Percentiles rank a stretch among this genome's conserved stretches.
Evolutionary conservation across 441 rosid species (phyloP).

Genomic region (Aquilaria agallochum): DNA sequence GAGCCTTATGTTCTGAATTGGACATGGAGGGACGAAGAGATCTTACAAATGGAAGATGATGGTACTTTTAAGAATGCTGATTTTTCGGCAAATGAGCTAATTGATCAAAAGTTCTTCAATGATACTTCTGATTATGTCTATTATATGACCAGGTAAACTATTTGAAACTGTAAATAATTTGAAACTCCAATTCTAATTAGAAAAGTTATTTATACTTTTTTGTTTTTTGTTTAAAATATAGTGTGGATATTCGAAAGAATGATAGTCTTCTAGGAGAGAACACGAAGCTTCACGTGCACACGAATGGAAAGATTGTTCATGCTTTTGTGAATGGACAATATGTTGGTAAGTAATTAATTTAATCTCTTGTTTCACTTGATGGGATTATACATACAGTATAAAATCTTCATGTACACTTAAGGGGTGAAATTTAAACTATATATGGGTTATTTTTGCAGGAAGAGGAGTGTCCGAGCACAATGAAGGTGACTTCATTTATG

Average conservation of each 20-base stretch:
- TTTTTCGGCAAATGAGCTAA: constrained; percentile 10
- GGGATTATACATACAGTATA: no score
- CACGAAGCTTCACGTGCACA: neutral
- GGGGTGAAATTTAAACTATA: neutral
- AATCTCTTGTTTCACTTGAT: no score
- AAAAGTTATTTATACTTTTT: neutral
- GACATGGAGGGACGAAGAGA: constrained; percentile 20
- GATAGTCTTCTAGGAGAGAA: neutral
- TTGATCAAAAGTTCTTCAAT: constrained; percentile 19
- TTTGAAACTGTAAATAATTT: neutral
- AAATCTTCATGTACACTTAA: no score
- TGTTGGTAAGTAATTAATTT: constrained; percentile 9
- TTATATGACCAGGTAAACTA: constrained; percentile 32
- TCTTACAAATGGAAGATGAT: neutral
- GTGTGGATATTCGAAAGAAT: neutral
- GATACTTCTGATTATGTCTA: constrained; percentile 31
- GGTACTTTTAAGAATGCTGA: constrained; percentile 7
- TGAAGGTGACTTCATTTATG: neutral
- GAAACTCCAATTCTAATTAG: neutral
- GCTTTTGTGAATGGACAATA: constrained; percentile 28
- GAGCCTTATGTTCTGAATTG: constrained; percentile 15
- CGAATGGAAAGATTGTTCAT: constrained; percentile 24
- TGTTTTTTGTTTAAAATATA: neutral
- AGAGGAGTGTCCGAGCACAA: neutral
- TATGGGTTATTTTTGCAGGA: neutral